Conservation (phyloP, 495 filamentous ascomycete species). For the Penicillium atrosanguineum region DNA sequence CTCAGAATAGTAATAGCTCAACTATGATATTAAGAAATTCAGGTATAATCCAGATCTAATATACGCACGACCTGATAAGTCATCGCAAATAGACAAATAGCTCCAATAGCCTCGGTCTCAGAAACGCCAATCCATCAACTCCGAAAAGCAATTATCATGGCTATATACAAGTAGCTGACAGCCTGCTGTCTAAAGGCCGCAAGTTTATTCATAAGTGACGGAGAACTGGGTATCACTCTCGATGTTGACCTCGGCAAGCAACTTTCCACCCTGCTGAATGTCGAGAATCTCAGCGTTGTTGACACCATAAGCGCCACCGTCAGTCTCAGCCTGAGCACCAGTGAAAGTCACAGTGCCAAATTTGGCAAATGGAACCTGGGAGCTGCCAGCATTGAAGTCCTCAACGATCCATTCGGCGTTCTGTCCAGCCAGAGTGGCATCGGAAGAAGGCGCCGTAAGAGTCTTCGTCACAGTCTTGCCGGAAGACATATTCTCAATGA, state of each 20-base stretch:
- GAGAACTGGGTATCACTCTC: conserved; percentile 36
- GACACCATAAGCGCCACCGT: conserved; percentile 31
- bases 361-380: conserved; percentile 52
- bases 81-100: not conserved
- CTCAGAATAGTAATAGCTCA: not conserved
- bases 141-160: not conserved
- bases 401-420: conserved; percentile 70
- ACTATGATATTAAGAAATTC: not conserved
- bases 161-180: conserved; percentile 2
- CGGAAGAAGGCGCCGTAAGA: conserved; percentile 37
- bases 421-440: conserved; percentile 36
- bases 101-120: not conserved
- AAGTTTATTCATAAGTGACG: conserved; percentile 27
- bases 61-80: not conserved
- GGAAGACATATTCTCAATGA: conserved; percentile 53
- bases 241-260: conserved; percentile 46
- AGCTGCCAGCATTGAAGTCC: conserved; percentile 51
- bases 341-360: conserved; percentile 53
- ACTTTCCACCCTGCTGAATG: conserved; percentile 47
- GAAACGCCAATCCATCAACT: conserved; percentile 2
- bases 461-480: conserved; percentile 53
- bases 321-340: conserved; percentile 37
- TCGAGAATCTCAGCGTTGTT: conserved; percentile 48
- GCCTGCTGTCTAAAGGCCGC: not conserved
- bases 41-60: not conserved